These are phyloP conservation scores for Thelonectria discophora DNA, from an alignment of 2,329 filamentous ascomycete species.

Conservation along the genomic window DNA sequence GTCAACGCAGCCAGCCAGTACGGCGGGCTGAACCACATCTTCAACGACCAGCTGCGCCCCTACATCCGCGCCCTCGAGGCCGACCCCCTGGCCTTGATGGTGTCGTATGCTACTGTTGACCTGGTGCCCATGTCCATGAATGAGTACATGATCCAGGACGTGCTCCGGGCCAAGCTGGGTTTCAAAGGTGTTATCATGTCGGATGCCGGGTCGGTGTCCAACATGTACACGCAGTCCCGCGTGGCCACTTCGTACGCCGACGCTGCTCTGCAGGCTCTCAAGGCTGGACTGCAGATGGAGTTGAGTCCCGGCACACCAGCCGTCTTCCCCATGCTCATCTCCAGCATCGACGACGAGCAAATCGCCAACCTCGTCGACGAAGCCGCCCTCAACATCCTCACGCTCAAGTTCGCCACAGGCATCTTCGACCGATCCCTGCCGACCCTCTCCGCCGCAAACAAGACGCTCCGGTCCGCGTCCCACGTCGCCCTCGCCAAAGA, in stretches of 20 bases:
- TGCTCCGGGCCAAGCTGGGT: constrained; percentile 39
- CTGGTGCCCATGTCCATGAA: constrained; percentile 46
- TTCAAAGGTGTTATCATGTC: constrained; percentile 48
- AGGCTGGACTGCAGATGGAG: constrained; percentile 43
- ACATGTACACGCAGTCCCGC: constrained; percentile 42
- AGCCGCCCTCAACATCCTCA: constrained; percentile 39
- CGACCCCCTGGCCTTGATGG: constrained; percentile 44
- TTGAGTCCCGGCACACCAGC: constrained; percentile 39
- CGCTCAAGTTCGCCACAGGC: constrained; percentile 44
- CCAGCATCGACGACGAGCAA: constrained; percentile 31
- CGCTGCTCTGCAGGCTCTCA: constrained; percentile 40
- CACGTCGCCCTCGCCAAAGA: constrained; percentile 26
- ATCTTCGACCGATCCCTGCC: constrained; percentile 41
- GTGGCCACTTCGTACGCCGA: constrained; percentile 41
- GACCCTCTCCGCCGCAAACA: constrained; percentile 26
- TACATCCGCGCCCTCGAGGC: constrained; percentile 45
- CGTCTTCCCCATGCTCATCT: constrained; percentile 37
- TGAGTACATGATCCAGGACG: constrained; percentile 43
- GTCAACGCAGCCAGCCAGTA: constrained; percentile 47
- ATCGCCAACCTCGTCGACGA: constrained; percentile 38
- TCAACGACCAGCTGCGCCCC: constrained; percentile 45
- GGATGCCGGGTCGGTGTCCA: constrained; percentile 42
- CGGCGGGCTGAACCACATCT: constrained; percentile 47
- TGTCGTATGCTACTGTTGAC: constrained; percentile 46
- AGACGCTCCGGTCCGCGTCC: constrained; percentile 22